Evolutionary conservation across 768 basidiomycete genomes (phyloP), one percentile per base, ranked within the genome.

Genomic region (Russula emetica): DNA sequence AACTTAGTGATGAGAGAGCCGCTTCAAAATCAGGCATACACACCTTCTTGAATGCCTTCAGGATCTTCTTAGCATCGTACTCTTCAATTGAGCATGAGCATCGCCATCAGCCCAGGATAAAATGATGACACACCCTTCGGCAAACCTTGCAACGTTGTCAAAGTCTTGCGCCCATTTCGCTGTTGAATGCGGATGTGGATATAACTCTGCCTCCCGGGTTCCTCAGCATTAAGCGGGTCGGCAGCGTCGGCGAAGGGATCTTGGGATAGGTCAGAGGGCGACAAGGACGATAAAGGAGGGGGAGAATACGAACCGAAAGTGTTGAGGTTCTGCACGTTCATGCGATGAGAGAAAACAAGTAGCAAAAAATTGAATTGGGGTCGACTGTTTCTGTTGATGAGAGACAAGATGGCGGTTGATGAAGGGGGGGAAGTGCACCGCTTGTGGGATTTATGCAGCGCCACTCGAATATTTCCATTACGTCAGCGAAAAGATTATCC

Each of bases 41-140:
- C 54, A 90, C 93, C 88, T 98, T 99, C 84, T 98, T 99, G 82
- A 98, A 97, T 16, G 92, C 94, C 76, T 98, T 98, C 76, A 98
- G 82, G 68, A 99, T 83, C 79, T 98, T 99, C 87, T 97, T 98
- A 69, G 86, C 83, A 76, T 98, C 94, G 77, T 96, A 98, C 78
- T 94, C 94, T 94, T 69, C 38, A 68, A 22, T 50, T 47, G n/a
- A 32, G 50, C 14, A 44, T 64, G 36, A 57, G 66, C 50, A 67
- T 66, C 61, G 49, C 67, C 45, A 66, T n/a, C 40, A 45, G 44
- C 53, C 55, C 32, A 62, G 22, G 55, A 47, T 58, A 40, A 60
- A 38, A 22, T 8, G 5, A 61, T 14, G 57, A 63, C 47, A 68
- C 68, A 92, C 92, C 85, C 77, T 90, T 93, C 60, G 92, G 91